Conservation (phyloP, 306 rosid genomes). For the Herpetospermum pedunculosum region DNA sequence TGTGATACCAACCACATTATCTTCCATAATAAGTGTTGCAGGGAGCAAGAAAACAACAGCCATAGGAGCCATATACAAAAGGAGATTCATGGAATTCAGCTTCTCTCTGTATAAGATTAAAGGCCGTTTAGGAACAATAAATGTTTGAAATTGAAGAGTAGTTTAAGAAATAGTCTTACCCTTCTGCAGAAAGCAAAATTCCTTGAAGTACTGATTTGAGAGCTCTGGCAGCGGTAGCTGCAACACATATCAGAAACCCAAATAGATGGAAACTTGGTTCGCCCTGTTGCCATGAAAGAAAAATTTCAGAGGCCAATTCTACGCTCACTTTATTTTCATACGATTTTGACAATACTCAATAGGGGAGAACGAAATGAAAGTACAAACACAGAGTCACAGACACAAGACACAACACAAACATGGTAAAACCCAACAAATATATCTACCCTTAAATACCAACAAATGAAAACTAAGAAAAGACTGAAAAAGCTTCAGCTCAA, state of each 20-base stretch:
- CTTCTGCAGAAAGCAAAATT: conserved; percentile 18
- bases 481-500: neutral
- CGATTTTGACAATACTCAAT: neutral
- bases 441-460: neutral
- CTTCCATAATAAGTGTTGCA: conserved; percentile 19
- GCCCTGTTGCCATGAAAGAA: conserved; percentile 5
- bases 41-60: conserved; percentile 19
- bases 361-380: neutral
- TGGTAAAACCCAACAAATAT: neutral
- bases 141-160: neutral
- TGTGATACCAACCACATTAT: conserved; percentile 15
- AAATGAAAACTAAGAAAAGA: neutral
- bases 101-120: conserved; percentile 12
- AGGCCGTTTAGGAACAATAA: neutral
- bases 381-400: neutral
- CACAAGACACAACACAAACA: neutral
- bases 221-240: conserved; percentile 17
- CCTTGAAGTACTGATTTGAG: conserved; percentile 19
- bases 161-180: neutral
- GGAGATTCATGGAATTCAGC: conserved; percentile 20
- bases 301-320: neutral
- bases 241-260: conserved; percentile 14
- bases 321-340: neutral
- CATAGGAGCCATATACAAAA: conserved; percentile 17
- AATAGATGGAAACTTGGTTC: conserved; percentile 19